Evolutionary conservation across 1,139 yeast genomes (phyloP).

Genomic region (Candida tropicalis): DNA sequence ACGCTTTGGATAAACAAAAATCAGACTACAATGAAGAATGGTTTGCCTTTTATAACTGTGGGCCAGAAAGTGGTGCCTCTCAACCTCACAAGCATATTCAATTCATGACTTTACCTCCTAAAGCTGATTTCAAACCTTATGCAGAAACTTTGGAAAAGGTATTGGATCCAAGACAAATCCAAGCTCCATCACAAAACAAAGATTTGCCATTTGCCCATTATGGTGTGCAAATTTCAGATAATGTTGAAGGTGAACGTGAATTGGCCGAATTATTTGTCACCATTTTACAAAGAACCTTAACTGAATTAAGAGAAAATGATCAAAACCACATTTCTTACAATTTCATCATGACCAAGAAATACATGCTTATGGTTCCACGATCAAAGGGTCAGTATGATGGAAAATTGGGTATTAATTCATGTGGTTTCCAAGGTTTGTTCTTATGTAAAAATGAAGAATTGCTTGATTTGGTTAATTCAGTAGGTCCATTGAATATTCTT

Average conservation of each 20-base stretch:
- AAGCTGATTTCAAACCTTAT: conserved; percentile 52
- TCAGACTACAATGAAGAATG: conserved; percentile 31
- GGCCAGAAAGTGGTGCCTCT: conserved; percentile 87
- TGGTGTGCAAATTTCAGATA: conserved; percentile 63
- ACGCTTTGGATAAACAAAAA: conserved; percentile 22
- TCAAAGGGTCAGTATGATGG: conserved; percentile 40
- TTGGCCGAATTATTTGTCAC: conserved; percentile 69
- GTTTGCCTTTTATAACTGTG: conserved; percentile 88
- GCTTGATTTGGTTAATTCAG: conserved; percentile 38
- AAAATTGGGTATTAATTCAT: conserved; percentile 69
- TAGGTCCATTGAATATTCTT: conserved; percentile 52
- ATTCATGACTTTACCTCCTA: conserved; percentile 67
- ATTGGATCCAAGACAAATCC: conserved; percentile 21
- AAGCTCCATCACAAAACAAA: conserved; percentile 62
- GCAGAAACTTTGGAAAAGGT: conserved; percentile 44
- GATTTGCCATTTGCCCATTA: conserved; percentile 82
- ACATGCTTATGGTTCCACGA: conserved; percentile 89
- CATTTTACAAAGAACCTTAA: conserved; percentile 69
- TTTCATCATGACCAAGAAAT: conserved; percentile 74
- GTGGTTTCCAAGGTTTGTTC: conserved; percentile 79
- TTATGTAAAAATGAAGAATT: conserved; percentile 71
- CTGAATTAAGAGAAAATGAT: conserved; percentile 59
- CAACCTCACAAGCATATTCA: conserved; percentile 93
- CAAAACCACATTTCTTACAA: conserved; percentile 64
- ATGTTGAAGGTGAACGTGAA: conserved; percentile 43